A percentile compares a stretch with the other conserved stretches of the same genome.
Evolutionary conservation across 306 rosid species (phyloP).

Genomic region (Pyrus pyrifolia): DNA sequence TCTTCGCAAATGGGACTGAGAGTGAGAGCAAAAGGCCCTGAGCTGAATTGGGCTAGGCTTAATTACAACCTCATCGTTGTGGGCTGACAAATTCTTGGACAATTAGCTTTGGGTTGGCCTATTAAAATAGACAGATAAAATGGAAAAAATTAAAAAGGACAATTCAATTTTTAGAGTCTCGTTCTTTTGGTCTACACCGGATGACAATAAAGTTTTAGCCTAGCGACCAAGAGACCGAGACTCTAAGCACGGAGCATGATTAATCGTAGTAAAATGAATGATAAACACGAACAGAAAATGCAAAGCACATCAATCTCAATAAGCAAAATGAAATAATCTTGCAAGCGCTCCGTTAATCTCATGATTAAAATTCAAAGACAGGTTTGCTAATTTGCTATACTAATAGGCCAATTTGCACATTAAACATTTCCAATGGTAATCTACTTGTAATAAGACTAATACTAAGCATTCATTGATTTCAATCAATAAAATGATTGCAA

Average conservation of each 20-base stretch:
- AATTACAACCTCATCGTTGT: background rate
- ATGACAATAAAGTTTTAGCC: no score
- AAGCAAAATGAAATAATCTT: conserved; percentile 17
- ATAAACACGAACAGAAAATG: conserved; percentile 4
- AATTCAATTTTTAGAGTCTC: no score
- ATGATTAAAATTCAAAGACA: conserved; percentile 23
- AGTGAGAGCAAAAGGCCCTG: background rate
- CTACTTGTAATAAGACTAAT: no score
- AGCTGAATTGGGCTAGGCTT: background rate
- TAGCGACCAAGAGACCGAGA: no score
- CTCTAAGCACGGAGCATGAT: background rate
- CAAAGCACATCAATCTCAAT: conserved; percentile 1
- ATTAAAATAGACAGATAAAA: background rate
- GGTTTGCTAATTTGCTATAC: conserved; percentile 12
- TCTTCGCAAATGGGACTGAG: background rate
- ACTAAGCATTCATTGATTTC: no score
- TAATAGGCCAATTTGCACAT: background rate
- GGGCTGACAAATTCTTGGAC: background rate
- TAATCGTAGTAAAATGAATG: background rate
- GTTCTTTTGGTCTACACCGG: no score
- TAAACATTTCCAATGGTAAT: background rate
- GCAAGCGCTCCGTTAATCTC: conserved; percentile 38
- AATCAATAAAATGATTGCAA: no score
- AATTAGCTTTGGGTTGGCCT: background rate
- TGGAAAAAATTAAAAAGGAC: background rate